phyloP scores from a whole-genome alignment of 306 rosid species.

The Mimosa pudica region DNA sequence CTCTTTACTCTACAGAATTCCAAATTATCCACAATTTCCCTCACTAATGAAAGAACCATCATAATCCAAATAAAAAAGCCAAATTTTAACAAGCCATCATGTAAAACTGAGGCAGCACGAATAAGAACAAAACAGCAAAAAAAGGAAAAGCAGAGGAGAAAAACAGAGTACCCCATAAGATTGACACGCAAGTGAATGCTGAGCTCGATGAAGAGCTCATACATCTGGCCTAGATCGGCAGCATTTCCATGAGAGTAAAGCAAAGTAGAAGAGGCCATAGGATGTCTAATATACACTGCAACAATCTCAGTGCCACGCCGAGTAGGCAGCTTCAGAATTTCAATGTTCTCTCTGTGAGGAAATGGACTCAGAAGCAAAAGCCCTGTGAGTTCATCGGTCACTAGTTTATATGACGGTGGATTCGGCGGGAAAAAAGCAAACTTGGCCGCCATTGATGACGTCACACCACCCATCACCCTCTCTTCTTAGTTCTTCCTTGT shows the following conservation, averaged over 20 bases:
- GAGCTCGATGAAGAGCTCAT: constrained; percentile 72
- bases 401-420: constrained; percentile 72
- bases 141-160: neutral
- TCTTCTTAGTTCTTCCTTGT: constrained; percentile 6
- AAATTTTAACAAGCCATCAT: constrained; percentile 29
- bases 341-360: constrained; percentile 84
- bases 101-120: constrained; percentile 16
- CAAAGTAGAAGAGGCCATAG: constrained; percentile 77
- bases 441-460: constrained; percentile 93
- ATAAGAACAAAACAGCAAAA: constrained; percentile 15
- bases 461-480: constrained; percentile 75
- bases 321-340: constrained; percentile 70
- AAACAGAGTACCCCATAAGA: constrained; percentile 73
- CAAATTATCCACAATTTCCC: constrained; percentile 19
- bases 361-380: constrained; percentile 69
- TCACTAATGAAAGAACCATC: constrained; percentile 11
- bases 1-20: neutral
- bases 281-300: constrained; percentile 71
- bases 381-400: constrained; percentile 59
- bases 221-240: constrained; percentile 92
- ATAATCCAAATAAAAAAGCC: constrained; percentile 24
- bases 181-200: constrained; percentile 76
- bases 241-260: constrained; percentile 94
- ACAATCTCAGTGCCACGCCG: constrained; percentile 74
- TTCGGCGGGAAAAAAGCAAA: constrained; percentile 85